These are phyloP conservation scores for Heliamphora pulchella DNA, from an alignment of 179 eudicot species.

Conservation along the genomic window DNA sequence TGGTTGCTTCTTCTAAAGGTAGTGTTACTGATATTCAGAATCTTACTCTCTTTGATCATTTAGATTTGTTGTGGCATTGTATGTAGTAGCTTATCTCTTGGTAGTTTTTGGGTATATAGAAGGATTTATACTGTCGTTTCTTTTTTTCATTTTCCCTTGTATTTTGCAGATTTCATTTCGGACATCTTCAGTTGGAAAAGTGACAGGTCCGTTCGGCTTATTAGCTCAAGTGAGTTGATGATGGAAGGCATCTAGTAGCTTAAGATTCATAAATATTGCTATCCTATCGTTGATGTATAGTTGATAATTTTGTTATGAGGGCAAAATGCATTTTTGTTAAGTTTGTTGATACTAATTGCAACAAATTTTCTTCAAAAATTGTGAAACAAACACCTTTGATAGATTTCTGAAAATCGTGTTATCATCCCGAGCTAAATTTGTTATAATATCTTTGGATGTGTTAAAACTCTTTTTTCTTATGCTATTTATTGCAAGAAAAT, in stretches of 20 bases:
- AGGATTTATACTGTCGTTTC: conserved; percentile 6
- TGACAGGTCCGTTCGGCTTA: conserved; percentile 31
- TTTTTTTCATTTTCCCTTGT: conserved; percentile 11
- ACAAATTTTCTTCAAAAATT: neutral
- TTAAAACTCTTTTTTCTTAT: conserved; percentile 3
- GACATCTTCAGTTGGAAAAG: conserved; percentile 32
- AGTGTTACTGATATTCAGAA: neutral
- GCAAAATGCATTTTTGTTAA: neutral
- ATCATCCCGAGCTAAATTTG: neutral
- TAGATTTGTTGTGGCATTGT: conserved; percentile 1
- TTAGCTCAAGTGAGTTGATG: conserved; percentile 43
- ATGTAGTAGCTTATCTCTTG: neutral
- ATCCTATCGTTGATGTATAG: neutral
- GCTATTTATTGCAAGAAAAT: conserved; percentile 9
- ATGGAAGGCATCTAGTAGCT: neutral
- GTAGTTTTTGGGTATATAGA: neutral
- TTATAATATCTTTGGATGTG: neutral
- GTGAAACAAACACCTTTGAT: conserved; percentile 12
- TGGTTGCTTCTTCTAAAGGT: neutral
- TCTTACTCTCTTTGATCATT: conserved; percentile 6
- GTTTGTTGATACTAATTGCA: neutral
- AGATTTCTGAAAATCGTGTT: neutral
- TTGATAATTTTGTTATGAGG: neutral
- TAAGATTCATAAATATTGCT: conserved; percentile 5
- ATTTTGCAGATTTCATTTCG: conserved; percentile 43